Conservation (phyloP, 805 yeast species). For the Wickerhamiella shivajii region DNA sequence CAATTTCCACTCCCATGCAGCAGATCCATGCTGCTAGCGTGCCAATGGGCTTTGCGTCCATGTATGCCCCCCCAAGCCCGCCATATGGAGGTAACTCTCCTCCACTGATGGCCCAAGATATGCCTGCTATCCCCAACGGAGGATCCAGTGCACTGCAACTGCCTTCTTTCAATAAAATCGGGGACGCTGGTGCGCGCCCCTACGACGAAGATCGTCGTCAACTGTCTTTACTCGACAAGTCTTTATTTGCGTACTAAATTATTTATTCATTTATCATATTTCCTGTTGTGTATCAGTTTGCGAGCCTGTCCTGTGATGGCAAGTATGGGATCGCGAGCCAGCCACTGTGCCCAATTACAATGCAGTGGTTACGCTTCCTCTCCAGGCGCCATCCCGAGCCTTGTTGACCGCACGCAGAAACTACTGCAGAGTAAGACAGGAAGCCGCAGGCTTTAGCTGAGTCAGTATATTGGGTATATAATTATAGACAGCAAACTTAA, state of each 20-base stretch:
- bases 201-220: constrained; percentile 11
- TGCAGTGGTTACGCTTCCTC: too few relatives aligned
- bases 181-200: neutral
- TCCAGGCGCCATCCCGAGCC: too few relatives aligned
- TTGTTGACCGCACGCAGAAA: too few relatives aligned
- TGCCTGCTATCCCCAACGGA: neutral
- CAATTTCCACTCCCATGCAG: neutral
- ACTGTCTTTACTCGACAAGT: constrained; percentile 8
- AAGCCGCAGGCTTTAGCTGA: too few relatives aligned
- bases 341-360: too few relatives aligned
- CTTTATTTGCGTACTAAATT: constrained; percentile 4
- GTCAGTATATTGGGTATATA: too few relatives aligned
- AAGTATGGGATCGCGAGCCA: too few relatives aligned
- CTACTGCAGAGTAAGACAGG: too few relatives aligned
- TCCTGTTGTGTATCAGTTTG: too few relatives aligned
- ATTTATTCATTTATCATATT: constrained; percentile 4
- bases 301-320: too few relatives aligned
- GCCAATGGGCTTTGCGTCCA: neutral
- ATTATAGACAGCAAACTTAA: too few relatives aligned
- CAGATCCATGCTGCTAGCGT: neutral
- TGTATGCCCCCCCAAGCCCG: constrained; percentile 1
- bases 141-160: neutral
- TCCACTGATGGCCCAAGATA: neutral
- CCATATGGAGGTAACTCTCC: neutral
- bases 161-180: neutral